These are phyloP conservation scores for Infundibulicybe gibba DNA, from an alignment of 768 basidiomycete genomes.

Conservation along the genomic window DNA sequence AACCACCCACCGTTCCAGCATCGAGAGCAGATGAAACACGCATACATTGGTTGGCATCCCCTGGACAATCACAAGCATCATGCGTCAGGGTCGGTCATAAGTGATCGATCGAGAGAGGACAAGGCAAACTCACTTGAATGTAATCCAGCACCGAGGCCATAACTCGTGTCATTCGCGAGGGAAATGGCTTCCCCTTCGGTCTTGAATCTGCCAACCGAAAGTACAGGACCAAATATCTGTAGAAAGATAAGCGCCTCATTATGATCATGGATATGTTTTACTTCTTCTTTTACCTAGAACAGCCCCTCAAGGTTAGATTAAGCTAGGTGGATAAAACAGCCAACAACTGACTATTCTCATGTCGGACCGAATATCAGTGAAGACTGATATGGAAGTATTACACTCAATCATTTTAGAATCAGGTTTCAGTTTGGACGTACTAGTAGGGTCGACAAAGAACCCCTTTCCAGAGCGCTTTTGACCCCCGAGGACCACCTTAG, in stretches of 20 bases:
- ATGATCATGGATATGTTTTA: conserved; percentile 14
- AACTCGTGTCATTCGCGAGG: conserved; percentile 84
- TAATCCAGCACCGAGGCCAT: conserved; percentile 89
- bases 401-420: not conserved
- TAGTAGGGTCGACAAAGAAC: conserved; percentile 87
- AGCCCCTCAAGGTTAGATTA: not conserved
- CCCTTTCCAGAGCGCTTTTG: conserved; percentile 73
- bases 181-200: conserved; percentile 84
- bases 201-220: conserved; percentile 77
- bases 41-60: conserved; percentile 86
- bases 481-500: conserved; percentile 77
- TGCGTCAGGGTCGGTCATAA: not conserved
- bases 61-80: conserved; percentile 26
- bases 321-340: conserved; percentile 1
- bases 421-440: conserved; percentile 35
- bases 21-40: conserved; percentile 82
- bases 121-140: conserved; percentile 86
- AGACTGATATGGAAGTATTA: conserved; percentile 45
- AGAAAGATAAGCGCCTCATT: not conserved
- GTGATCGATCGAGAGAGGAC: conserved; percentile 17
- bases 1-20: conserved; percentile 72
- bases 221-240: conserved; percentile 94
- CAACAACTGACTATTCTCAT: conserved; percentile 76
- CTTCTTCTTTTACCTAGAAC: conserved; percentile 67
- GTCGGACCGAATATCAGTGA: conserved; percentile 70